Evolutionary conservation across 495 filamentous ascomycete species (phyloP).

Genomic region (Halenospora varia): DNA sequence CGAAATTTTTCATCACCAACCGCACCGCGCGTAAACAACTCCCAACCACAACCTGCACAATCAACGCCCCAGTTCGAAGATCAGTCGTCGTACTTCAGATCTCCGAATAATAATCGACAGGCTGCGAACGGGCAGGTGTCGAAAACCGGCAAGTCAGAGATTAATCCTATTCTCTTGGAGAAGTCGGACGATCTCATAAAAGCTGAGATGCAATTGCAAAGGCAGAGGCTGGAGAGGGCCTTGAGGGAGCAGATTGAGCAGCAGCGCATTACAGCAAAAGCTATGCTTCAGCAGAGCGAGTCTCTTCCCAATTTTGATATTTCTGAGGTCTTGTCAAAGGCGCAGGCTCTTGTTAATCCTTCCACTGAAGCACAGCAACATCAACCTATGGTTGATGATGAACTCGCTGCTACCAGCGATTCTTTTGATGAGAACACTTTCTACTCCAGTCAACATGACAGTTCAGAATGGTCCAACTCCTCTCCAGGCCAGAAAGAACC

Average conservation of each 20-base stretch:
- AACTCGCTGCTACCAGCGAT: constrained; percentile 63
- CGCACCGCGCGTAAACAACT: constrained; percentile 2
- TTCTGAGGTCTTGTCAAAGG: constrained; percentile 66
- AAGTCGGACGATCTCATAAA: constrained; percentile 82
- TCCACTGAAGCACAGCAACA: constrained; percentile 54
- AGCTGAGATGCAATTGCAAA: constrained; percentile 76
- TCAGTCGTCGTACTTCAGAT: constrained; percentile 13
- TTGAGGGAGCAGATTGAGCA: constrained; percentile 74
- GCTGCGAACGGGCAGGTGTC: constrained; percentile 9
- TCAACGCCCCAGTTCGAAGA: constrained; percentile 16
- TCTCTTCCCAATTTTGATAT: constrained; percentile 69
- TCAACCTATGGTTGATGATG: constrained; percentile 31
- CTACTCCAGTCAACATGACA: constrained; percentile 75
- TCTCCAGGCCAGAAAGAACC: constrained; percentile 37
- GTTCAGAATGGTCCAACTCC: constrained; percentile 38
- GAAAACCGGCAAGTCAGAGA: constrained; percentile 38
- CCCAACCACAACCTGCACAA: constrained; percentile 3
- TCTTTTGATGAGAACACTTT: constrained; percentile 93
- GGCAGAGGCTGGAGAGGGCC: constrained; percentile 72
- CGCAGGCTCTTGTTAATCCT: constrained; percentile 62
- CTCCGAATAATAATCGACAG: constrained; percentile 25
- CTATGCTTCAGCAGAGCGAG: constrained; percentile 55
- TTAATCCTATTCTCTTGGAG: constrained; percentile 75
- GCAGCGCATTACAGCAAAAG: constrained; percentile 47
- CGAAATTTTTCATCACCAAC: constrained; percentile 14